Evolutionary conservation across 176 grass and related monocot genomes (phyloP).

Genomic region (Rhynchospora breviuscula): DNA sequence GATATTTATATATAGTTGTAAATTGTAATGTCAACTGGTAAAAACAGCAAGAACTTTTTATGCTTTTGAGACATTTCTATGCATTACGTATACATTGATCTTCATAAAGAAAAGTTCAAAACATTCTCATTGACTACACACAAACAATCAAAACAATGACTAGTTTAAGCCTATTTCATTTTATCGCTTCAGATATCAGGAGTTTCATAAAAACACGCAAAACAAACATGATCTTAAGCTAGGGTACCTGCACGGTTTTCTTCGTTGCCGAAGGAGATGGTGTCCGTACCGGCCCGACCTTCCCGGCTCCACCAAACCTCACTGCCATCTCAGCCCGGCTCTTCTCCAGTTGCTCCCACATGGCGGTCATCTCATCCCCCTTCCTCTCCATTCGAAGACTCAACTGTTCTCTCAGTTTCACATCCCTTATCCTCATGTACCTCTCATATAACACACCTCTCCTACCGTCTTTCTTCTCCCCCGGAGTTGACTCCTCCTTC

Average conservation of each 20-base stretch:
- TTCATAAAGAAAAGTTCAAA: not conserved
- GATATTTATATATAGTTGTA: not conserved
- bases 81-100: not conserved
- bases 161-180: not conserved
- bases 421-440: constrained; percentile 51
- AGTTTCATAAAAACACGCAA: not conserved
- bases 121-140: not conserved
- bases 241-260: constrained; percentile 20
- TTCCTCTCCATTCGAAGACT: constrained; percentile 48
- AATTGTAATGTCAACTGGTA: constrained; percentile 6
- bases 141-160: not conserved
- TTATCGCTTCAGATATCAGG: not conserved
- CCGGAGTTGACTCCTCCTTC: not conserved
- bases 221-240: not conserved
- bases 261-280: not conserved
- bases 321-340: constrained; percentile 3
- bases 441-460: constrained; percentile 44
- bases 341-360: constrained; percentile 48
- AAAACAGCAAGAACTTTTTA: not conserved
- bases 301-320: not conserved
- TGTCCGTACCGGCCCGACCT: not conserved
- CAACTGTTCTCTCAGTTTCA: constrained; percentile 48
- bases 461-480: not conserved
- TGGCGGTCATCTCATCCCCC: constrained; percentile 46
- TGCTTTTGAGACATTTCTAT: not conserved